phyloP scores from a whole-genome alignment of 495 filamentous ascomycete species.

The Penicillium riverlandense region DNA sequence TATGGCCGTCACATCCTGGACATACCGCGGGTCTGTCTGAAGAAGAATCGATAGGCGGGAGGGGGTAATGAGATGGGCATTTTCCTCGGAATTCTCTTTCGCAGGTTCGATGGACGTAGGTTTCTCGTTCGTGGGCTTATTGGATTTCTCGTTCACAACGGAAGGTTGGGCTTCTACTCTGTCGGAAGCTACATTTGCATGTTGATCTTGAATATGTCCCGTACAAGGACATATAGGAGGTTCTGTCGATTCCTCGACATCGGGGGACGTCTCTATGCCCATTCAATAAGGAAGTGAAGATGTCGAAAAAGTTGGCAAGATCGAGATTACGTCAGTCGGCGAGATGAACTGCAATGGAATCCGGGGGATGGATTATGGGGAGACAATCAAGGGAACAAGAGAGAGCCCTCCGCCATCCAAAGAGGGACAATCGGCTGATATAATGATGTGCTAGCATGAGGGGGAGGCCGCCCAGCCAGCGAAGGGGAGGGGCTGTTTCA shows the following conservation, averaged over 20 bases:
- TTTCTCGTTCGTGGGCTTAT: slow-evolving; percentile 2
- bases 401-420: no score
- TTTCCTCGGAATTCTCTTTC: background rate
- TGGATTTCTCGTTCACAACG: background rate
- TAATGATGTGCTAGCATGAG: no score
- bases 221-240: slow-evolving; percentile 36
- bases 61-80: slow-evolving; percentile 24
- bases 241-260: slow-evolving; percentile 41
- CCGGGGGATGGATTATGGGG: no score
- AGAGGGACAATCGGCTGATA: no score
- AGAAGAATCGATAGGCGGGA: slow-evolving; percentile 17
- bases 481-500: no score
- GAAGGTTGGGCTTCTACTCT: slow-evolving; percentile 11
- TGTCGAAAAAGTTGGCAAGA: no score
- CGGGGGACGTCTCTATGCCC: slow-evolving; percentile 31
- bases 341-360: no score
- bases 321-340: no score
- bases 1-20: background rate
- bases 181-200: slow-evolving; percentile 10
- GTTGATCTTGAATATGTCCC: slow-evolving; percentile 8
- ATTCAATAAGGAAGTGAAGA: slow-evolving; percentile 22
- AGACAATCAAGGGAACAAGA: no score
- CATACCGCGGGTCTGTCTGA: slow-evolving; percentile 25
- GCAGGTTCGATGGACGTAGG: background rate
- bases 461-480: no score